These are phyloP conservation scores for Astrocystis sublimbata DNA, from an alignment of 495 filamentous ascomycete species.

Conservation along the genomic window DNA sequence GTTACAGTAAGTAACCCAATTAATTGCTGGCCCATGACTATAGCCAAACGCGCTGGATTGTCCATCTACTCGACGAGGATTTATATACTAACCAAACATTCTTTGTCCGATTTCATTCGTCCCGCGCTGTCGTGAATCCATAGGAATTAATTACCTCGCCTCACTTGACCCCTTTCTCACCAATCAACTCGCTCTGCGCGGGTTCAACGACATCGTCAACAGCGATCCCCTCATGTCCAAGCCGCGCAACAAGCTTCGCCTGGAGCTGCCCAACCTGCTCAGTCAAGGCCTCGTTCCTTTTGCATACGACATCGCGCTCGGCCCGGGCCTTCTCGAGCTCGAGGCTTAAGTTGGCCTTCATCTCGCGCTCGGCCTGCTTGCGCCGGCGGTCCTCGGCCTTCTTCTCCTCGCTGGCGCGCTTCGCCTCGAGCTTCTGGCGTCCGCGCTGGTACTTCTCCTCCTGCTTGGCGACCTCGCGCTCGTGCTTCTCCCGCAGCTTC, in stretches of 20 bases:
- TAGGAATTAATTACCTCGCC: no score
- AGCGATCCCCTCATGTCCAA: constrained; percentile 46
- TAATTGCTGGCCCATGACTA: no score
- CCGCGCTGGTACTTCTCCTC: constrained; percentile 66
- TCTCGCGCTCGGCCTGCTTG: constrained; percentile 57
- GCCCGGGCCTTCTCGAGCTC: constrained; percentile 56
- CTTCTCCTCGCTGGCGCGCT: constrained; percentile 59
- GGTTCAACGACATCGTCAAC: constrained; percentile 10
- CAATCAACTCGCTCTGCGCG: no score
- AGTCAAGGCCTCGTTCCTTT: constrained; percentile 62
- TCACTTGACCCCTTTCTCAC: no score
- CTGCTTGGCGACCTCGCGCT: constrained; percentile 59
- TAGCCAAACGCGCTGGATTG: no score
- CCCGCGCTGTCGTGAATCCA: no score
- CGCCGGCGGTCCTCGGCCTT: constrained; percentile 60
- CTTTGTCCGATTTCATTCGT: no score
- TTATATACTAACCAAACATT: no score
- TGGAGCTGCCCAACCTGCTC: constrained; percentile 66
- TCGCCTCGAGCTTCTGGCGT: constrained; percentile 62
- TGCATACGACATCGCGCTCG: constrained; percentile 57
- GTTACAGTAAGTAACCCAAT: no score
- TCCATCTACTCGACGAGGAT: no score
- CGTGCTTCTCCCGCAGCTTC: constrained; percentile 61
- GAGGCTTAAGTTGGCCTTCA: constrained; percentile 45
- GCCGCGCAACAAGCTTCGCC: constrained; percentile 50